Evolutionary conservation across 495 filamentous ascomycete genomes (phyloP), one percentile per base, ranked within the genome.

Genomic region (Aspergillus sclerotiicarbonarius): DNA sequence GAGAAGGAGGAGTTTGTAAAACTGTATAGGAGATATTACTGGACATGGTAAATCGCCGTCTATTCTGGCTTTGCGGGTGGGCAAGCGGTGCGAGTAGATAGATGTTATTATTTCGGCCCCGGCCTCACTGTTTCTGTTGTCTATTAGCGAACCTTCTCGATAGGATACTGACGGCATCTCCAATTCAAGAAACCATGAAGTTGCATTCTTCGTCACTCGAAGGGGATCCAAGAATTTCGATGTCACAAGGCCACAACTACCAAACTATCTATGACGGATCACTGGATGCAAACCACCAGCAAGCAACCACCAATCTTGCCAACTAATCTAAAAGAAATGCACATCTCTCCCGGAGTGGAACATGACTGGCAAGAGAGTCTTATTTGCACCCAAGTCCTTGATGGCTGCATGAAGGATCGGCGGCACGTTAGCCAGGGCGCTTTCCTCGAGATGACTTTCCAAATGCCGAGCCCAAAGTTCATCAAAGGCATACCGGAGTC

Each of bases 1-100:
- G 92, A 96, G 41, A 99, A 99, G 77, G 75, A 80, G 56, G 84
- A 82, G 13, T 98, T 98, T 75, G 82, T 95, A 0, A 54, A 62
- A 7, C 65, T 81, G 51, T 92, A 82, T 88, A 75, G 62, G 30
- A 80, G 71, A 65, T 78, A 65, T 46, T 60, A 71, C 43, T 65
- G 68, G 53, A 68, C 55, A 4, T 76, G 73, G 74, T 74, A 56
- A 25, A 32, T 41, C 20, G 8, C 32, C 25, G 13, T 52, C 15
- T 19, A 18, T 8, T 31, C 15, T 53, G 33, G 31, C 20, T 16
- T 30, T 49, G 46, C 21, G 4, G 21, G 6, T 12, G 13, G 37
- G n/a, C 13, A 15, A 10, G 7, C 9, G 5, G 5, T 41, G 13
- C 5, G 12, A n/a, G 37, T 41, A 41, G 37, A 41, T 41, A 41